Percentiles rank a stretch among this genome's conserved stretches.
These are phyloP conservation scores for Elaeis guineensis DNA, from an alignment of 176 grass and related monocot genomes.

Conservation along the genomic window DNA sequence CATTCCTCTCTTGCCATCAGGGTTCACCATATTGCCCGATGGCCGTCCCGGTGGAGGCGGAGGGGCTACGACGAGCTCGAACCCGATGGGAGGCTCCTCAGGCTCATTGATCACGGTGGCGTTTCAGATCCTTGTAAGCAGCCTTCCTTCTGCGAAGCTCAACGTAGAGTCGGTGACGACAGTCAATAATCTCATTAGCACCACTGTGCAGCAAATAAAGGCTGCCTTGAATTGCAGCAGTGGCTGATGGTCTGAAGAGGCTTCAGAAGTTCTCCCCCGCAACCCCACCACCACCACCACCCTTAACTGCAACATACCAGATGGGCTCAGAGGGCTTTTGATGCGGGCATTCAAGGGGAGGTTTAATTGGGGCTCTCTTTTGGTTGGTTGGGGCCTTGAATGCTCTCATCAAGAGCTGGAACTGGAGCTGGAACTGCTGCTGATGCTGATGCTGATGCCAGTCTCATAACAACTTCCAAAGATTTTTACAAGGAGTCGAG, in stretches of 20 bases:
- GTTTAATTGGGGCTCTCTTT: neutral
- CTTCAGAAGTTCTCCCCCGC: constrained; percentile 14
- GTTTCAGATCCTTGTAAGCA: constrained; percentile 67
- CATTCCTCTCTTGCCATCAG: constrained; percentile 60
- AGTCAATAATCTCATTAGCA: constrained; percentile 60
- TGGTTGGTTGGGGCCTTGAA: neutral
- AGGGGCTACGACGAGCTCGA: constrained; percentile 29
- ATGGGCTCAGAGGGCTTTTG: constrained; percentile 5
- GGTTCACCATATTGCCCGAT: constrained; percentile 64
- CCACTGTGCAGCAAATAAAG: constrained; percentile 70
- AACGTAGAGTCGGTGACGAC: constrained; percentile 59
- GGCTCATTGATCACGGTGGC: constrained; percentile 75
- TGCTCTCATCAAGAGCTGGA: constrained; percentile 2
- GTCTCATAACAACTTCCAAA: constrained; percentile 27
- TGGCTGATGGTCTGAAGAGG: constrained; percentile 33
- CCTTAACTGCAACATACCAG: constrained; percentile 22
- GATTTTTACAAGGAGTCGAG: constrained; percentile 28
- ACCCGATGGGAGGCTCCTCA: neutral
- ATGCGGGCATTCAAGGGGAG: constrained; percentile 16
- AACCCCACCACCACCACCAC: neutral
- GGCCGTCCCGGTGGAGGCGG: constrained; percentile 15
- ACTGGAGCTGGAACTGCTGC: constrained; percentile 15
- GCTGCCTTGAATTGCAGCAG: constrained; percentile 48
- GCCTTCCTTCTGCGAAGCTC: constrained; percentile 56
- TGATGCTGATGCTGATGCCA: constrained; percentile 42